These are phyloP conservation scores for Crithidia thermophila DNA, from an alignment of 208 protist genomes.

Conservation along the genomic window DNA sequence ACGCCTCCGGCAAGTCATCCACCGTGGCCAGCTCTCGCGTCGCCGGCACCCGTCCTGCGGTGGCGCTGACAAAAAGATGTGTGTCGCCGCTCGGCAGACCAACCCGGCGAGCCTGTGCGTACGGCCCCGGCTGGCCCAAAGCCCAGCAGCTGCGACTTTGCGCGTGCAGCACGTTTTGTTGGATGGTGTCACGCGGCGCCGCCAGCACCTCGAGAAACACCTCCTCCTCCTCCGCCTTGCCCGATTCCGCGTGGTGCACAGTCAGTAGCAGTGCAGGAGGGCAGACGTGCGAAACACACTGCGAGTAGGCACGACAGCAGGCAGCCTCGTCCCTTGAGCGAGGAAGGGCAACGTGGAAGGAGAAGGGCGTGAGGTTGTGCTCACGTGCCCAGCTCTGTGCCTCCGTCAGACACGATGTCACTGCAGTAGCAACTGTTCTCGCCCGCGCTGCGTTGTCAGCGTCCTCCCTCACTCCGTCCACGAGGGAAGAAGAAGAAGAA, in stretches of 20 bases:
- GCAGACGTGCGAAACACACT: slow-evolving; percentile 25
- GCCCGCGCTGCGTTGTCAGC: neutral
- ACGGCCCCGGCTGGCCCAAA: slow-evolving; percentile 81
- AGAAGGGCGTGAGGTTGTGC: slow-evolving; percentile 14
- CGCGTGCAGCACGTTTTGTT: slow-evolving; percentile 69
- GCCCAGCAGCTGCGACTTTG: slow-evolving; percentile 94
- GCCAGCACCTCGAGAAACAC: slow-evolving; percentile 21
- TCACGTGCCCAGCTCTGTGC: slow-evolving; percentile 10
- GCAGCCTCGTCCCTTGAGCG: slow-evolving; percentile 8
- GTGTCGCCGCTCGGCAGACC: neutral
- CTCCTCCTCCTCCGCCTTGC: neutral
- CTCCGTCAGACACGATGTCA: neutral
- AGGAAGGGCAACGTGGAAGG: slow-evolving; percentile 17
- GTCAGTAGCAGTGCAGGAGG: slow-evolving; percentile 30
- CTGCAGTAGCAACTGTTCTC: neutral
- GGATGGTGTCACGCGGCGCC: slow-evolving; percentile 17
- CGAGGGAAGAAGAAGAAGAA: neutral
- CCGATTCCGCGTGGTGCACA: neutral
- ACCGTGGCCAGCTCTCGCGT: slow-evolving; percentile 35
- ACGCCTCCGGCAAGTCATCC: slow-evolving; percentile 27
- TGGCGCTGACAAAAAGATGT: slow-evolving; percentile 36
- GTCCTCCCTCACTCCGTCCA: neutral
- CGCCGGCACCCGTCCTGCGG: slow-evolving; percentile 43
- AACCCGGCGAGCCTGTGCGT: slow-evolving; percentile 69
- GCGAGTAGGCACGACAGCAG: slow-evolving; percentile 17